Evolutionary conservation across 441 rosid genomes (phyloP).

Genomic region (Hura crepitans): DNA sequence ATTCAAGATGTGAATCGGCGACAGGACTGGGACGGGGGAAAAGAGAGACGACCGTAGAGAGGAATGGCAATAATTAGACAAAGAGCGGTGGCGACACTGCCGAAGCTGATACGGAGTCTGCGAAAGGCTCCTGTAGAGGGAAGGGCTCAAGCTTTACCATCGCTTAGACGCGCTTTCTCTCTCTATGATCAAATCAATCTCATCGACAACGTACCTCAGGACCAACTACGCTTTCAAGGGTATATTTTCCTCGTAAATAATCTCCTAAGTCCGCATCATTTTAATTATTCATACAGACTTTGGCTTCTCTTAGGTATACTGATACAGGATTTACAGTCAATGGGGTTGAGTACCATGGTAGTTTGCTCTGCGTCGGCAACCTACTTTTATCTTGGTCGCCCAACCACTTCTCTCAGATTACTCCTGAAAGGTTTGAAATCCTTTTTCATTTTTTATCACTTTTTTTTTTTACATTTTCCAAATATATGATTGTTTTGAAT

Average conservation of each 20-base stretch:
- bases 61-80: slow-evolving; percentile 36
- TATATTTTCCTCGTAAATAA: not conserved
- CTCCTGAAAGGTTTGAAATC: slow-evolving; percentile 55
- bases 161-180: slow-evolving; percentile 82
- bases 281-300: not conserved
- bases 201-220: slow-evolving; percentile 78
- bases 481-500: not conserved
- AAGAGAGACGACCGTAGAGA: not conserved
- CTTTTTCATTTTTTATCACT: slow-evolving; percentile 4
- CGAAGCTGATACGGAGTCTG: slow-evolving; percentile 55
- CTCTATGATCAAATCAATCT: slow-evolving; percentile 94
- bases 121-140: slow-evolving; percentile 27
- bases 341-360: slow-evolving; percentile 68
- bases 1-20: not conserved
- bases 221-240: slow-evolving; percentile 89
- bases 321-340: slow-evolving; percentile 79
- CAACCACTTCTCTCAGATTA: slow-evolving; percentile 53
- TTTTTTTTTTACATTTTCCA: not conserved
- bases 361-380: slow-evolving; percentile 86
- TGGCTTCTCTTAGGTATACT: slow-evolving; percentile 40
- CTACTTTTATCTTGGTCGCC: slow-evolving; percentile 83
- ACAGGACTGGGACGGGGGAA: too few species aligned
- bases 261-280: too few species aligned
- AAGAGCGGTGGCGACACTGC: slow-evolving; percentile 41
- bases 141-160: slow-evolving; percentile 42